Conservation (phyloP, 2,329 filamentous ascomycete species). For the Fusarium torreyae region DNA sequence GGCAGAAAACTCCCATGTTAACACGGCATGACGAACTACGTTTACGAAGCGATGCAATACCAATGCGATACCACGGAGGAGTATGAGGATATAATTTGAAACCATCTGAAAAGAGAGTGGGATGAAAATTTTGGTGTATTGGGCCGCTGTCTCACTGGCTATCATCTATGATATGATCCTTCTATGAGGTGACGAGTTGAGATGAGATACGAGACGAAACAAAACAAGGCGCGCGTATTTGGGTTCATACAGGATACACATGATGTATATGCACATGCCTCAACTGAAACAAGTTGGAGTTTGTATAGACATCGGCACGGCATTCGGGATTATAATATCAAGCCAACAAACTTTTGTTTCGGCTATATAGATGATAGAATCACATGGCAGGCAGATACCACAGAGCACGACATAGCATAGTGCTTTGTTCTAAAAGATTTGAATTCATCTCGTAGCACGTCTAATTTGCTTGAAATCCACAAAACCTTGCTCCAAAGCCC, state of each 20-base stretch:
- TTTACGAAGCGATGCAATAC: slow-evolving; percentile 47
- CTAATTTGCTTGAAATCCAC: slow-evolving; percentile 46
- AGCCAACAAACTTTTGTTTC: slow-evolving; percentile 13
- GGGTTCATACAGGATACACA: background rate
- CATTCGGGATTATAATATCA: slow-evolving; percentile 14
- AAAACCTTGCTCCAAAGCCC: slow-evolving; percentile 47
- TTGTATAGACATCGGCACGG: slow-evolving; percentile 3
- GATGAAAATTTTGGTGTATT: slow-evolving; percentile 19
- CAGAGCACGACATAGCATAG: slow-evolving; percentile 10
- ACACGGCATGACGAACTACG: slow-evolving; percentile 39
- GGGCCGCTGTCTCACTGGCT: slow-evolving; percentile 4
- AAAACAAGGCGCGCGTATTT: slow-evolving; percentile 7
- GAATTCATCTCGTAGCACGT: slow-evolving; percentile 48
- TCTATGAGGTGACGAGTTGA: slow-evolving; percentile 19
- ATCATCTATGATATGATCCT: slow-evolving; percentile 10
- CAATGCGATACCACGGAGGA: slow-evolving; percentile 35
- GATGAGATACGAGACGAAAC: background rate
- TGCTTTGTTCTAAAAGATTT: slow-evolving; percentile 47
- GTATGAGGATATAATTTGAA: slow-evolving; percentile 9
- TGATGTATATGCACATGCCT: background rate
- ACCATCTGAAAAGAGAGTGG: slow-evolving; percentile 3
- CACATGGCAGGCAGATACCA: slow-evolving; percentile 17
- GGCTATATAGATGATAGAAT: slow-evolving; percentile 25
- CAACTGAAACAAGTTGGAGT: slow-evolving; percentile 1
- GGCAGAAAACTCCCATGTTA: slow-evolving; percentile 6